A percentile compares a stretch with the other conserved stretches of the same genome.
These are phyloP conservation scores for Candida yuanshanica DNA, from an alignment of 805 yeast species.

Conservation along the genomic window DNA sequence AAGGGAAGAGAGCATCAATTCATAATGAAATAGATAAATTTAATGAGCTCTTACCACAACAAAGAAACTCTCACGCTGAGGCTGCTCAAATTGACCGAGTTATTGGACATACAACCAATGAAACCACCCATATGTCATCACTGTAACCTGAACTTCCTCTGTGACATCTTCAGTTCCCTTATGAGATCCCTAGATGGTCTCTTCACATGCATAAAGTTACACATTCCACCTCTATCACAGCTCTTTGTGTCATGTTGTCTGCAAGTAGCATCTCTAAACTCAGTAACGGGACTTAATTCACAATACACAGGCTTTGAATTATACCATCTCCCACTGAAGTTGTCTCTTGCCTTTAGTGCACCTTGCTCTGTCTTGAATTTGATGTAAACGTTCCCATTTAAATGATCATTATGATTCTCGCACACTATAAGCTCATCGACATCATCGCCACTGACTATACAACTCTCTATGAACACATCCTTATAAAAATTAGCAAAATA, in stretches of 20 bases:
- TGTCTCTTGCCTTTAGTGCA: slow-evolving; percentile 55
- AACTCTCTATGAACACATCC: slow-evolving; percentile 63
- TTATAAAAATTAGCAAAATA: slow-evolving; percentile 59
- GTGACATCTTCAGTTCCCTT: slow-evolving; percentile 37
- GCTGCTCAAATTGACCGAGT: too few relatives aligned
- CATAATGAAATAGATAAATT: too few relatives aligned
- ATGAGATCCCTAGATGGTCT: slow-evolving; percentile 43
- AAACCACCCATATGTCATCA: too few relatives aligned
- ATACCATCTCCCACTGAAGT: slow-evolving; percentile 78
- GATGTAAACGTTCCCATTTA: slow-evolving; percentile 82
- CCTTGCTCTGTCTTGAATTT: slow-evolving; percentile 47
- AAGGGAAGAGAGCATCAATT: too few relatives aligned
- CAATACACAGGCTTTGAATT: slow-evolving; percentile 71
- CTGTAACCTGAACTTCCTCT: slow-evolving; percentile 21
- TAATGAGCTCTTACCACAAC: too few relatives aligned
- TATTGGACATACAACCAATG: too few relatives aligned
- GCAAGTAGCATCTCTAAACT: slow-evolving; percentile 69
- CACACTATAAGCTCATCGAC: slow-evolving; percentile 66
- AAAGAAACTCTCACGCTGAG: too few relatives aligned
- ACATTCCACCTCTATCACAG: slow-evolving; percentile 77
- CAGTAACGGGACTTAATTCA: slow-evolving; percentile 70
- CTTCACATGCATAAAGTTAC: slow-evolving; percentile 82
- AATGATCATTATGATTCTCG: slow-evolving; percentile 76
- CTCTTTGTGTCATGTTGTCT: slow-evolving; percentile 55
- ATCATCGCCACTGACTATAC: slow-evolving; percentile 35